Base-by-base conservation (phyloP, 2,329 filamentous ascomycete species). In the Colletotrichum endophyticum region DNA sequence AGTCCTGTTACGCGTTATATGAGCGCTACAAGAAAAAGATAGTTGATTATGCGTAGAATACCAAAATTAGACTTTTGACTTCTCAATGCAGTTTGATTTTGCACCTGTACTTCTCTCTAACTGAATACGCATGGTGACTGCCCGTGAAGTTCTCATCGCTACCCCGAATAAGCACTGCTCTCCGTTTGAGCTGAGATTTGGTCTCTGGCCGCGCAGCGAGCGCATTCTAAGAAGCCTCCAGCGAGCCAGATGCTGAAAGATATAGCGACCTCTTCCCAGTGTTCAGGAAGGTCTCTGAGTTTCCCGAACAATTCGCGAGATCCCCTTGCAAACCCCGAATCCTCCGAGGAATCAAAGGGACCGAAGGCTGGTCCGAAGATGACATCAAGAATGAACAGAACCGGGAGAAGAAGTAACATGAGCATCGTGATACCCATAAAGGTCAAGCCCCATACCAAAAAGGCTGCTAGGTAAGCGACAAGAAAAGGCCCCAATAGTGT, bases 1-100 rank as follows among this genome's bases (percentile, higher is more conserved):
- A 44, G 16, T 19, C 36, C 16, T 44, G 36, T 8, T 44, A 0
- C 3, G 36, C 19, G 0, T 44, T 16, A 44, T 1, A 44, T 44
- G 36, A 0, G 36, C 0, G 0, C 16, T 44, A 0, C 16, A 44
- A 44, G 36, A 44, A 44, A 44, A 0, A 44, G 36, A 44, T 19
- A 8, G 36, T 19, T 0, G 16, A 19, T 44, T 19, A 19, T 8
- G 16, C 36, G 36, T 15, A 34, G 32, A 13, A 6, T 13, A 34
- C 32, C 28, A 3, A 30, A 32, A 36, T 36, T 36, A 39, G 36
- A 39, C 1, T 39, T 1, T 39, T 39, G 5, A 1, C 39, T 44
- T 8, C 39, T 1, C 19, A 44, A 44, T 6, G 16, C 16, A 44
- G n/a, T 3, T 44, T 7, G 34, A n/a, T n/a, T n/a, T n/a, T 34